Percentiles rank a stretch among this genome's conserved stretches.
These are phyloP conservation scores for Paxillus ammoniavirescens DNA, from an alignment of 768 basidiomycete species.

Conservation along the genomic window DNA sequence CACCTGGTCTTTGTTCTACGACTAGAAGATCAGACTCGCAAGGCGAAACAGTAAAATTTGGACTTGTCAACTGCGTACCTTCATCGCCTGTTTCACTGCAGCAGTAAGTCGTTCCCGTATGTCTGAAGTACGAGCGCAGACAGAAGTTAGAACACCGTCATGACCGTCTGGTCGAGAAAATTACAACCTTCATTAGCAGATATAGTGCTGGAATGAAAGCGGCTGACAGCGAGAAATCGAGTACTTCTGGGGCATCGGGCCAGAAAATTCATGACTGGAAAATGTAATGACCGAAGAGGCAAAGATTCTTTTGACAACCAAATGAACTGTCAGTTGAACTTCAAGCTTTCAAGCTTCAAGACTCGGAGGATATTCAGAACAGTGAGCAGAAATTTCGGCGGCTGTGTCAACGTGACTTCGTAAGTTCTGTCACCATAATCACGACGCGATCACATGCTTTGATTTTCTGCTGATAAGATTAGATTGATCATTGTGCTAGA, in stretches of 20 bases:
- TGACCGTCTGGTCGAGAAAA: neutral
- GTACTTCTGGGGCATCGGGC: slow-evolving; percentile 12
- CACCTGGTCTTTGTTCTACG: slow-evolving; percentile 54
- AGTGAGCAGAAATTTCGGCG: too few species aligned
- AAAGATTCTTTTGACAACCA: too few species aligned
- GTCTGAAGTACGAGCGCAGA: slow-evolving; percentile 34
- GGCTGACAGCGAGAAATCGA: neutral
- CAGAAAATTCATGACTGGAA: slow-evolving; percentile 11
- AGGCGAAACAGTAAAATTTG: neutral
- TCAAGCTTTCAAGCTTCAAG: too few species aligned
- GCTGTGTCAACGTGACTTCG: too few species aligned
- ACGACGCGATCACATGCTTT: slow-evolving; percentile 17
- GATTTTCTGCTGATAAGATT: slow-evolving; percentile 8
- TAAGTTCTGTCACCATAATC: too few species aligned
- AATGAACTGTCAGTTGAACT: too few species aligned
- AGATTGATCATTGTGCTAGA: neutral
- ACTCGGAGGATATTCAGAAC: too few species aligned
- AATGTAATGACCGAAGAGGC: too few species aligned
- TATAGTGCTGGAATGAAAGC: slow-evolving; percentile 13
- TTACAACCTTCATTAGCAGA: slow-evolving; percentile 20
- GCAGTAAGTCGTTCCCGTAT: slow-evolving; percentile 49
- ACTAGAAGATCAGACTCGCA: slow-evolving; percentile 3
- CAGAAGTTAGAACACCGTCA: neutral
- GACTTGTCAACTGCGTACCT: slow-evolving; percentile 35
- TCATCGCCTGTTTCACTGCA: slow-evolving; percentile 67